Evolutionary conservation across 768 basidiomycete genomes (phyloP).

Genomic region (Boletus sensibilis): DNA sequence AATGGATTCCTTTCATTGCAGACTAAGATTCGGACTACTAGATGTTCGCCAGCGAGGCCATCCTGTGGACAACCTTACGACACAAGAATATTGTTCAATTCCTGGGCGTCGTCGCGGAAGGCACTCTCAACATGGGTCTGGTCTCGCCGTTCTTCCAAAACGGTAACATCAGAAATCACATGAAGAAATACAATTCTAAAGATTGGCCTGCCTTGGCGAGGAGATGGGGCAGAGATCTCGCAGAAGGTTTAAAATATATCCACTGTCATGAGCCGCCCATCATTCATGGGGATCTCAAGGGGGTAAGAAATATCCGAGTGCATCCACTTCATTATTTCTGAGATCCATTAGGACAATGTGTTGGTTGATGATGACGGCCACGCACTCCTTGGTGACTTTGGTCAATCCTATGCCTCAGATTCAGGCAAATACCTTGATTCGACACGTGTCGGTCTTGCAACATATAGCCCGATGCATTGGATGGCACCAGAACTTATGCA

Average conservation of each 20-base stretch:
- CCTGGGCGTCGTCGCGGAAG: slow-evolving; percentile 16
- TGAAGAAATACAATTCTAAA: background rate
- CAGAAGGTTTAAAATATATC: slow-evolving; percentile 24
- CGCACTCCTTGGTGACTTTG: slow-evolving; percentile 29
- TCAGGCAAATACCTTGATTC: slow-evolving; percentile 26
- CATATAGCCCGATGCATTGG: slow-evolving; percentile 16
- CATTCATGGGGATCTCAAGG: slow-evolving; percentile 43
- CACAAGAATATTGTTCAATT: slow-evolving; percentile 32
- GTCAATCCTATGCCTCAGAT: slow-evolving; percentile 26
- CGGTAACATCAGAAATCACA: slow-evolving; percentile 16
- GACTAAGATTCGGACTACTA: slow-evolving; percentile 4
- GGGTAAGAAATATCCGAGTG: slow-evolving; percentile 20
- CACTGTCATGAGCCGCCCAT: slow-evolving; percentile 29
- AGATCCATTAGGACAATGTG: slow-evolving; percentile 23
- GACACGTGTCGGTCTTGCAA: slow-evolving; percentile 15
- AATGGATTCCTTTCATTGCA: background rate
- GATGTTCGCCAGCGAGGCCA: slow-evolving; percentile 28
- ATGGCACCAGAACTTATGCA: slow-evolving; percentile 29
- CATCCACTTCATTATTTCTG: background rate
- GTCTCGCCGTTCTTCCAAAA: slow-evolving; percentile 25
- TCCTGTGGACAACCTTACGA: slow-evolving; percentile 25
- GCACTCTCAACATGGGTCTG: slow-evolving; percentile 15
- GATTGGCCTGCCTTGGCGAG: slow-evolving; percentile 9
- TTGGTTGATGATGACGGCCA: slow-evolving; percentile 14
- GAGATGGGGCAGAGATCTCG: slow-evolving; percentile 16